A percentile compares a stretch with the other conserved stretches of the same genome.
Evolutionary conservation across 176 grass and related monocot species (phyloP).

Genomic region (Tillandsia leiboldiana): DNA sequence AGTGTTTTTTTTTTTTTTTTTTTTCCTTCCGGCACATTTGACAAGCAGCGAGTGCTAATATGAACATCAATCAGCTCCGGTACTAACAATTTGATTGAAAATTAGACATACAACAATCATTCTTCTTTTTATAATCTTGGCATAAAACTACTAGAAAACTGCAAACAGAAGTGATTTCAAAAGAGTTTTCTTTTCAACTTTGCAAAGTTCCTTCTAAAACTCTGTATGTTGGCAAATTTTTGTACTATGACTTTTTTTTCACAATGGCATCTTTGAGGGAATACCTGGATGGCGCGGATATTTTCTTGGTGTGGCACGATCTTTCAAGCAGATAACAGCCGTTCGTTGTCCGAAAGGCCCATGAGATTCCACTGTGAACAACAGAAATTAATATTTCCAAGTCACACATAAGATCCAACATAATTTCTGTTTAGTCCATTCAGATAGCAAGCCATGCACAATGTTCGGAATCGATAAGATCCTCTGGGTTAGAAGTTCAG

Average conservation of each 20-base stretch:
- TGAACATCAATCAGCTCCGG: too few species aligned
- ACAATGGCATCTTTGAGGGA: slow-evolving; percentile 39
- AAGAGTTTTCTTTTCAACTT: background rate
- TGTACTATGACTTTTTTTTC: slow-evolving; percentile 11
- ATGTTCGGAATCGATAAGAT: background rate
- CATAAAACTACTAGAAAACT: too few species aligned
- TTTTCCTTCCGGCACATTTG: too few species aligned
- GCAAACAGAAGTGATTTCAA: background rate
- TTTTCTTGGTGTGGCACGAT: slow-evolving; percentile 46
- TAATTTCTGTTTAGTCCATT: background rate
- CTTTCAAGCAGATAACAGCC: slow-evolving; percentile 56
- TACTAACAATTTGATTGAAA: too few species aligned
- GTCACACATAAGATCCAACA: background rate
- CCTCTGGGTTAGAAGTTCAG: too few species aligned
- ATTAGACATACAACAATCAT: too few species aligned
- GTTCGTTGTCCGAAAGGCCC: slow-evolving; percentile 74
- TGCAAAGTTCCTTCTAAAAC: background rate
- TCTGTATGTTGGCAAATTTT: too few species aligned
- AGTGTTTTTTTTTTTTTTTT: too few species aligned
- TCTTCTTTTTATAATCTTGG: too few species aligned
- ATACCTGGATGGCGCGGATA: slow-evolving; percentile 72
- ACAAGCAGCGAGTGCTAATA: too few species aligned
- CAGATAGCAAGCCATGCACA: background rate
- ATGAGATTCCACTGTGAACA: slow-evolving; percentile 58
- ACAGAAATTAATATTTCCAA: background rate